Evolutionary conservation across 192 early-diverging fungal species (phyloP).

Genomic region (Endogone sp.): DNA sequence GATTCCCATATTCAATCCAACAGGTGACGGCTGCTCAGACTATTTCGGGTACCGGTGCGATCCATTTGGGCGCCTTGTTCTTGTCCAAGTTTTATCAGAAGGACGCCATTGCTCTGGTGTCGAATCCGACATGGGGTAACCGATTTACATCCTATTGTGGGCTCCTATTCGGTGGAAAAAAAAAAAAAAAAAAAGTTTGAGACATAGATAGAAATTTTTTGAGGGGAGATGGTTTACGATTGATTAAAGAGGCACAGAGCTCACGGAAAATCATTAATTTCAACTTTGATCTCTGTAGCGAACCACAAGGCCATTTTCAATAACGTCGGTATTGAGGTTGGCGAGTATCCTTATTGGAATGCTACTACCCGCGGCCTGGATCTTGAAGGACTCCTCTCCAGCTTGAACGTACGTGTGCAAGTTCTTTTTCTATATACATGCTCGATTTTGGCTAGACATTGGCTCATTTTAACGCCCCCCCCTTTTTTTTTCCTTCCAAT

Average conservation of each 20-base stretch:
- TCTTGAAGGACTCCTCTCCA: conserved; percentile 69
- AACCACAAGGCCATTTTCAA: conserved; percentile 91
- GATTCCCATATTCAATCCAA: not conserved
- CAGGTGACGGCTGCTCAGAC: conserved; percentile 69
- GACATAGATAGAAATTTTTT: conserved; percentile 8
- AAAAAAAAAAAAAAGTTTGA: conserved; percentile 2
- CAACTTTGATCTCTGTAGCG: conserved; percentile 28
- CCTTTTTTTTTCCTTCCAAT: conserved; percentile 8
- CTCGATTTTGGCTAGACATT: not conserved
- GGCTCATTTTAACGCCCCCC: too few species aligned
- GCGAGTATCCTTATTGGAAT: conserved; percentile 91
- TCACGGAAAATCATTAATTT: not conserved
- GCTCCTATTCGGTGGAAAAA: not conserved
- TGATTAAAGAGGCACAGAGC: not conserved
- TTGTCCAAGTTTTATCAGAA: conserved; percentile 66
- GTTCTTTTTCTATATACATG: not conserved
- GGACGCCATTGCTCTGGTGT: conserved; percentile 73
- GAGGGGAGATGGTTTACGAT: conserved; percentile 1
- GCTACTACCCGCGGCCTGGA: conserved; percentile 72
- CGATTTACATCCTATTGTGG: conserved; percentile 9
- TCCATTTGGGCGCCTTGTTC: conserved; percentile 81
- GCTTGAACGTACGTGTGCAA: conserved; percentile 44
- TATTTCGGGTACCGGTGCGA: conserved; percentile 95
- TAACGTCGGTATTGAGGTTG: conserved; percentile 78
- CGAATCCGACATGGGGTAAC: conserved; percentile 95